These are phyloP conservation scores for Pichia sp. DNA, from an alignment of 1,139 yeast genomes.

Conservation along the genomic window DNA sequence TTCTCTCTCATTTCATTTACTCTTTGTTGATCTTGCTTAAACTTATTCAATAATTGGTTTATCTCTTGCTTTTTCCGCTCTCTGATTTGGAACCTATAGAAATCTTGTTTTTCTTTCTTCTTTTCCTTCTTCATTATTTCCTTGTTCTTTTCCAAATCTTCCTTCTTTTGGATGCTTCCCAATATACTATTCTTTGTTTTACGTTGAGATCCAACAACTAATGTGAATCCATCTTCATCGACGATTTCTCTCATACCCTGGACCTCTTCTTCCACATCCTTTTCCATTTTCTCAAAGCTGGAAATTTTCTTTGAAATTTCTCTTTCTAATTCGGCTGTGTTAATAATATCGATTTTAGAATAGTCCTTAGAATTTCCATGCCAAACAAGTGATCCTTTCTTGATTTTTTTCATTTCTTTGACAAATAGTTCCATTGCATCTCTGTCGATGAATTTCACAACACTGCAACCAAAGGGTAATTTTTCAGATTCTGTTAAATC, in stretches of 20 bases:
- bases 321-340: constrained; percentile 38
- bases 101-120: constrained; percentile 81
- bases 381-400: constrained; percentile 12
- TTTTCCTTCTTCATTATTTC: constrained; percentile 55
- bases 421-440: constrained; percentile 63
- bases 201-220: constrained; percentile 81
- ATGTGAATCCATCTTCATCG: constrained; percentile 90
- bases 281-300: constrained; percentile 67
- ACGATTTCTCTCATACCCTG: constrained; percentile 50
- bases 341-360: neutral
- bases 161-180: constrained; percentile 44
- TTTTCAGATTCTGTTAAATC: constrained; percentile 18
- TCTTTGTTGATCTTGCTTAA: constrained; percentile 84
- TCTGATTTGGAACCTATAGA: constrained; percentile 93
- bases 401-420: constrained; percentile 7
- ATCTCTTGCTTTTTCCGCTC: constrained; percentile 89
- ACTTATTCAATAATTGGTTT: constrained; percentile 75
- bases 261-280: constrained; percentile 51
- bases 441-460: constrained; percentile 70
- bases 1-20: constrained; percentile 71
- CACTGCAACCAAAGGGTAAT: constrained; percentile 66
- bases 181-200: constrained; percentile 65
- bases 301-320: constrained; percentile 52
- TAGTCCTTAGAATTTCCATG: constrained; percentile 3
- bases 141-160: constrained; percentile 38